Base-by-base conservation (phyloP, 192 early-diverging fungal genomes). In the Backusella australiensis region DNA sequence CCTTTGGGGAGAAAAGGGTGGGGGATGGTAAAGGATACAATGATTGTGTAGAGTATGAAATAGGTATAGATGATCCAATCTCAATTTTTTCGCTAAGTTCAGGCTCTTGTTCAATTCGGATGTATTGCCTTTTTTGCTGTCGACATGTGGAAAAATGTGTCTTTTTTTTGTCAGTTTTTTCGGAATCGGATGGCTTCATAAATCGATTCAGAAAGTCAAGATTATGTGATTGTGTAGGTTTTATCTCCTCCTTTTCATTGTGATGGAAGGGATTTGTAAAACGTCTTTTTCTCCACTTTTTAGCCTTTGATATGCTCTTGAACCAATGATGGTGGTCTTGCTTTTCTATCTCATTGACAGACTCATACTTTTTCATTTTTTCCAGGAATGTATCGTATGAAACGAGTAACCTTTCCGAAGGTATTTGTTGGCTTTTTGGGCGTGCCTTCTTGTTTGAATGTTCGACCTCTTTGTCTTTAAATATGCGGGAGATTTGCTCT, bases 71-170 rank as follows among this genome's bases (percentile, higher is more conserved):
- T 8, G 56, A 63, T 63, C 26, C 56, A 9, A 63, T 63, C 4
- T 63, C 56, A 29, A 63, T 29, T 63, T 63, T 63, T 63, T 63
- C 56, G 56, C 56, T 63, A 3, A 63, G 56, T 29, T 63, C 56
- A 14, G 56, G 56, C 23, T 23, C 3, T 2, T 29, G 46, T n/a
- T 49, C 56, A 26, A 29, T 11, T 14, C 56, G 23, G 9, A 63
- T 14, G 12, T 63, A 29, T 14, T 23, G 56, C 1, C 23, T 9
- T 63, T 63, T 63, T 63, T 63, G 56, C 23, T 29, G 56, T 63
- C 56, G 21, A 32, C 9, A 63, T 29, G 56, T 63, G 23, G 56
- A 23, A 14, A 63, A 63, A 29, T 26, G 23, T 15, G 0, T 2
- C 23, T 63, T 63, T 29, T 8, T 63, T 12, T 63, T 26, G 12